Base-by-base conservation (phyloP, 2,329 filamentous ascomycete species). In the Penicillium hesseltinei region DNA sequence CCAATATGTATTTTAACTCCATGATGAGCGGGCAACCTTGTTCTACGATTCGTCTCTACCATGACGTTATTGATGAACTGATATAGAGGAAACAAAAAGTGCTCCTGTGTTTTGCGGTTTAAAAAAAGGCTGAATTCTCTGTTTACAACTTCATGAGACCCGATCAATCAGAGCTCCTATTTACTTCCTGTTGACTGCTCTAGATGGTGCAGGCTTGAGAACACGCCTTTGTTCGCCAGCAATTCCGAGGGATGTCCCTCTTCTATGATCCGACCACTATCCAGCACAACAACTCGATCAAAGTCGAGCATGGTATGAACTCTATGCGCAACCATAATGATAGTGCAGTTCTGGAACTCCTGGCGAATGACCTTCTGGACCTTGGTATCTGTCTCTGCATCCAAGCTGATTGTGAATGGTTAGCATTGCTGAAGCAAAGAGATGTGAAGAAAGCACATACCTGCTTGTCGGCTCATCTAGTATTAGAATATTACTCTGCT, bases 401-500 rank as follows among this genome's bases (percentile, higher is more conserved):
- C 61, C 47, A 63, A 9, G 11, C 60, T 38, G 31, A 36, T 25
- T 25, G 21, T 58, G 31, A 19, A 35, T 7, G 25, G 21, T 17
- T 21, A 25, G 10, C 25, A 33, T 31, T 17, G 23, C 8, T 17
- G 4, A 40, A 40, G 2, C 3, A 25, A 11, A 33, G 25, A 23
- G 17, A 35, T 1, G n/a, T 3, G 5, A 23, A n/a, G 5, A 19
- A 52, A 17, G 21, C 33, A 54, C n/a, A n/a, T 61, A 67, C 62
- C 57, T 68, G 57, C 62, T 66, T 7, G 60, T 67, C 17, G 60
- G 58, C 46, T 70, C 66, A 53, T 70, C 67, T 2, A 70, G 43
- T 7, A 70, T 47, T 8, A 69, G 11, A 4, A 69, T 58, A 4
- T 58, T 58, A n/a, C 56, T 51, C 15, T 31, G 44, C 36, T 54